phyloP scores from a whole-genome alignment of 1,284 basidiomycete species.

The Irpex sp. region DNA sequence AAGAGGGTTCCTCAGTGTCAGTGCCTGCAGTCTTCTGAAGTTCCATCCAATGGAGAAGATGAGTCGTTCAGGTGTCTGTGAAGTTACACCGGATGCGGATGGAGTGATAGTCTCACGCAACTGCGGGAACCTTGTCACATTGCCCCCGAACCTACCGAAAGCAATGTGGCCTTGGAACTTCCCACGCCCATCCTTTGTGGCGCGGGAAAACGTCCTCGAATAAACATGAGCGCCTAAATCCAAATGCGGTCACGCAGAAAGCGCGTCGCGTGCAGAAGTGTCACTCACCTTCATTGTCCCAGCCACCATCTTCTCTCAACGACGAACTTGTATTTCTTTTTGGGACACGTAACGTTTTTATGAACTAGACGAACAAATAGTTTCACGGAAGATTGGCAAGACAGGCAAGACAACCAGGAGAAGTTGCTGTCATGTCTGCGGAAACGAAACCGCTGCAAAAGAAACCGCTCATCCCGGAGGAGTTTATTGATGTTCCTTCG shows the following conservation, averaged over 20 bases:
- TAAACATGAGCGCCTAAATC: background rate
- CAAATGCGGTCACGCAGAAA: background rate
- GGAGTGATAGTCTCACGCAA: too few relatives aligned
- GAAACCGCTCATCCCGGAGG: slow-evolving; percentile 28
- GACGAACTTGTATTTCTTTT: background rate
- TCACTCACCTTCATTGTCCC: background rate
- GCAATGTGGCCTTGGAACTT: background rate
- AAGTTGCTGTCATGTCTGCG: slow-evolving; percentile 16
- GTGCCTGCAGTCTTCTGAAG: too few relatives aligned
- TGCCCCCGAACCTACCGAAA: too few relatives aligned
- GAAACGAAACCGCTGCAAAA: slow-evolving; percentile 9
- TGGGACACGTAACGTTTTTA: background rate
- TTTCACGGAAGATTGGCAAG: too few relatives aligned
- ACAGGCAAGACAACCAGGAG: too few relatives aligned
- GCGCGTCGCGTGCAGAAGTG: background rate
- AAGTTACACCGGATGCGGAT: too few relatives aligned
- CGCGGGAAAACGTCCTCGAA: background rate
- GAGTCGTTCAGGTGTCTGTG: too few relatives aligned
- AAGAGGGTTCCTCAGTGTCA: too few relatives aligned
- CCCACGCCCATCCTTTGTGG: background rate
- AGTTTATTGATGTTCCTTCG: slow-evolving; percentile 33
- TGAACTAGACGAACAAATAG: background rate
- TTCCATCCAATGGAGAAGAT: too few relatives aligned
- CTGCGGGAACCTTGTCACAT: too few relatives aligned
- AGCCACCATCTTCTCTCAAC: too few relatives aligned